Evolutionary conservation across 169 alveolate genomes (phyloP).

Genomic region (Babesia bovis): DNA sequence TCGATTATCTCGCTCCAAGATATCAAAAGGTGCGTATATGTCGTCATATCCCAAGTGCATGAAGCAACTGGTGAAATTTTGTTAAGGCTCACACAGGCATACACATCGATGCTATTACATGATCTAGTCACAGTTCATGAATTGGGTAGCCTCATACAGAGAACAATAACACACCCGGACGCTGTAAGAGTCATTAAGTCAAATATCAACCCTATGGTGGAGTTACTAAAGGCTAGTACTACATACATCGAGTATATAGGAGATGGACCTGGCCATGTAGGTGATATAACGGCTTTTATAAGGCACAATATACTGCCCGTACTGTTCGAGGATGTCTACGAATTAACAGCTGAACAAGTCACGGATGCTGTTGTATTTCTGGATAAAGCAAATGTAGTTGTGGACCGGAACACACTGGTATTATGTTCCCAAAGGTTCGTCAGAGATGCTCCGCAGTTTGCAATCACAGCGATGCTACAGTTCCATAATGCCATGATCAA

Average conservation of each 20-base stretch:
- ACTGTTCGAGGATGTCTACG: neutral
- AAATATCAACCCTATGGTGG: neutral
- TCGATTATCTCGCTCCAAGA: neutral
- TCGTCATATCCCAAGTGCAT: neutral
- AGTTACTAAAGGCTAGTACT: neutral
- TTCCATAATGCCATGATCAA: constrained; percentile 17
- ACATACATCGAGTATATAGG: neutral
- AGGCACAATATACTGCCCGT: neutral
- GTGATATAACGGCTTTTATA: neutral
- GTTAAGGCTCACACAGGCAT: neutral
- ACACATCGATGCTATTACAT: neutral
- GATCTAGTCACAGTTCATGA: neutral
- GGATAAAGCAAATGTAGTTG: neutral
- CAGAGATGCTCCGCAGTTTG: constrained; percentile 22
- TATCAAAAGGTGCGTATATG: neutral
- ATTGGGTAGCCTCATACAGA: neutral
- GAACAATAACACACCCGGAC: neutral
- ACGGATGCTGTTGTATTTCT: constrained; percentile 13
- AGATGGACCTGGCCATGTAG: neutral
- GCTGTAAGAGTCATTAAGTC: neutral
- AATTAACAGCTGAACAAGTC: constrained; percentile 13
- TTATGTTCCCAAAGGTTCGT: constrained; percentile 9
- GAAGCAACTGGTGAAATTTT: neutral
- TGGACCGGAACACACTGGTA: neutral
- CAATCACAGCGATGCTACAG: constrained; percentile 20